Base-by-base conservation (phyloP, 805 yeast genomes). In the Pichia insulana region DNA sequence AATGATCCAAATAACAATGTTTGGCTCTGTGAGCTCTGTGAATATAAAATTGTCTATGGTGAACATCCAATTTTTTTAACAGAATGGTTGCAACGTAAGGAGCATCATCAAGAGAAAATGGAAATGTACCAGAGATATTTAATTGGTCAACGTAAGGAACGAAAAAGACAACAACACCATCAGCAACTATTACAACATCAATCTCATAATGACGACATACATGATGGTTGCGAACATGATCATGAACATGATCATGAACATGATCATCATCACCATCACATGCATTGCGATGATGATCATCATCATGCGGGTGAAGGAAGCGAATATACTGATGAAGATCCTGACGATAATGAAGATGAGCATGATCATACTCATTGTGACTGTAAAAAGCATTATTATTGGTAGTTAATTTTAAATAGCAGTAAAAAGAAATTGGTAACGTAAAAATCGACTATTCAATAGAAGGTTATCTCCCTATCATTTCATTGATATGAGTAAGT, bases 11-110 rank as follows among this genome's bases (percentile, higher is more conserved):
- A 35, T 7, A 40, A 39, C 30, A 32, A 26, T 27, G 16, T 10
- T 9, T 58, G 59, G 59, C 39, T 48, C 2, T 73, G 78, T 52
- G 59, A 70, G 37, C 63, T 73, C 36, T 73, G 78, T 56, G 73
- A 72, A 47, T 73, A 69, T 53, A 74, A 72, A 50, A 61, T 62
- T 9, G 63, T 72, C 4, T 73, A 59, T 51, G 78, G 78, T 2
- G 53, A 53, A 26, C 64, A 67, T 43, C 78, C 78, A 1, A 46
- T 57, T 19, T 67, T 66, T 45, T 56, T 70, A 57, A 65, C 70
- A 49, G 63, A 65, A 46, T 69, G 74, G 72, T 65, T 66, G 43
- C 67, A 70, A 41, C 57, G 57, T 38, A 61, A 63, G 37, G 51
- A 64, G 30, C 48, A 40, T 34, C 55, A 55, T 28, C 50, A 61